A percentile compares a stretch with the other conserved stretches of the same genome.
Conservation (phyloP, 2,329 filamentous ascomycete genomes). For the Monosporascus sp. region DNA sequence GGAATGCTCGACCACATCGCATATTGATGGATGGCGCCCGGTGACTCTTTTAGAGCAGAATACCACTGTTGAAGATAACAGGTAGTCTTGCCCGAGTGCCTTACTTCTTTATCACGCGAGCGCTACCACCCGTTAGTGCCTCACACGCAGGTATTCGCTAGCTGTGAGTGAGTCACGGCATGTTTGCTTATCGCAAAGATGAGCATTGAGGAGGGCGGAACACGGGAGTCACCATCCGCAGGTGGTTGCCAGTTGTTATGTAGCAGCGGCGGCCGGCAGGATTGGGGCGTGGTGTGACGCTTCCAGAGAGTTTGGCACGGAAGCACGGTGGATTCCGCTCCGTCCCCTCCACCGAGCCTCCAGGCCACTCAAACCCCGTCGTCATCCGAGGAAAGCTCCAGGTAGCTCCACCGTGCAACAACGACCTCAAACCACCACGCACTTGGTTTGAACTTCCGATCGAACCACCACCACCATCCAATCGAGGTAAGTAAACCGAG, state of each 20-base stretch:
- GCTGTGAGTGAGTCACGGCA: too few species aligned
- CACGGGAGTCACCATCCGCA: not conserved
- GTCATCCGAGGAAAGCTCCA: not conserved
- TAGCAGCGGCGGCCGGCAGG: not conserved
- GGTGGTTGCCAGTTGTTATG: not conserved
- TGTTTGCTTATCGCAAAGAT: too few species aligned
- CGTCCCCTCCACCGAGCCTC: not conserved
- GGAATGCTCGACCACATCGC: not conserved
- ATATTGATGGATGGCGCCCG: not conserved
- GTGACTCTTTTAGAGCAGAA: not conserved
- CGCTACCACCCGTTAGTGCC: too few species aligned
- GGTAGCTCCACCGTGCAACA: not conserved
- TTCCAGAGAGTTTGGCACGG: not conserved
- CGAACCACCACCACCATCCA: not conserved
- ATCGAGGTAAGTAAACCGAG: not conserved
- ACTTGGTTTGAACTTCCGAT: not conserved
- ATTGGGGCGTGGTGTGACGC: not conserved
- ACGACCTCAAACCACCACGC: not conserved
- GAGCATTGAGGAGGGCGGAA: not conserved
- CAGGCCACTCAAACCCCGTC: not conserved
- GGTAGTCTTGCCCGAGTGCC: too few species aligned
- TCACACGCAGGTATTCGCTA: too few species aligned
- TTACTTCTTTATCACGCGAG: too few species aligned
- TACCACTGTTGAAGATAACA: too few species aligned
- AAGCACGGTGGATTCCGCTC: not conserved